Conservation (phyloP, 495 filamentous ascomycete genomes). For the Talaromyces ruber region DNA sequence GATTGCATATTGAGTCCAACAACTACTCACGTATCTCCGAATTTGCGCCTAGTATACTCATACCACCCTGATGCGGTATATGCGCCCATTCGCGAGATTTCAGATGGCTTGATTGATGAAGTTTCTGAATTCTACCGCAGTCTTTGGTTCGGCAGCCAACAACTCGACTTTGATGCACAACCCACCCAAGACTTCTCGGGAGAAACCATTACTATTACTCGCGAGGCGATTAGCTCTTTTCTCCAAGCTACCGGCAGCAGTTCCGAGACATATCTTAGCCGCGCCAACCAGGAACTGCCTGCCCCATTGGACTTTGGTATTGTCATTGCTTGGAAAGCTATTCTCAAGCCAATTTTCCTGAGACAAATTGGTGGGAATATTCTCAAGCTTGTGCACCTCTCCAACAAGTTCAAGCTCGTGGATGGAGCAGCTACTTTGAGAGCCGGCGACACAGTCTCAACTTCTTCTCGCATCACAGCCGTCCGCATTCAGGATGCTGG, state of each 20-base stretch:
- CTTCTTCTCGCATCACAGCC: constrained; percentile 91
- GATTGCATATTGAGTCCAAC: not conserved
- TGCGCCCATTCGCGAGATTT: constrained; percentile 33
- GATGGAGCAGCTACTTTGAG: constrained; percentile 87
- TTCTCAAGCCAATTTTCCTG: constrained; percentile 96
- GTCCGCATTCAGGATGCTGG: constrained; percentile 96
- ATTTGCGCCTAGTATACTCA: not conserved
- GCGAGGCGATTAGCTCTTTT: constrained; percentile 90
- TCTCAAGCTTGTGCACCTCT: constrained; percentile 88
- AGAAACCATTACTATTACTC: constrained; percentile 73
- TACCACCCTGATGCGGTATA: not conserved
- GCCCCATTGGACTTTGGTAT: constrained; percentile 99
- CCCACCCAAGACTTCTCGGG: constrained; percentile 82
- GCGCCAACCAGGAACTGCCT: constrained; percentile 85
- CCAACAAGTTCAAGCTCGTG: constrained; percentile 94
- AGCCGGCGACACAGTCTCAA: constrained; percentile 84
- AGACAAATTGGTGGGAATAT: constrained; percentile 88
- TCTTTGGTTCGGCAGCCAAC: constrained; percentile 28
- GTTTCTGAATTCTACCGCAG: constrained; percentile 98
- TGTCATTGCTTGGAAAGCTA: constrained; percentile 96
- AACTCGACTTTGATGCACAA: constrained; percentile 68
- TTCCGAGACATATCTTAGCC: constrained; percentile 90
- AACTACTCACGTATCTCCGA: not conserved
- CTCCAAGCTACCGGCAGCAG: constrained; percentile 97
- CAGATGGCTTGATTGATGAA: constrained; percentile 86